These are phyloP conservation scores for Magnaporthales sp. DNA, from an alignment of 2,329 filamentous ascomycete genomes.

Conservation along the genomic window DNA sequence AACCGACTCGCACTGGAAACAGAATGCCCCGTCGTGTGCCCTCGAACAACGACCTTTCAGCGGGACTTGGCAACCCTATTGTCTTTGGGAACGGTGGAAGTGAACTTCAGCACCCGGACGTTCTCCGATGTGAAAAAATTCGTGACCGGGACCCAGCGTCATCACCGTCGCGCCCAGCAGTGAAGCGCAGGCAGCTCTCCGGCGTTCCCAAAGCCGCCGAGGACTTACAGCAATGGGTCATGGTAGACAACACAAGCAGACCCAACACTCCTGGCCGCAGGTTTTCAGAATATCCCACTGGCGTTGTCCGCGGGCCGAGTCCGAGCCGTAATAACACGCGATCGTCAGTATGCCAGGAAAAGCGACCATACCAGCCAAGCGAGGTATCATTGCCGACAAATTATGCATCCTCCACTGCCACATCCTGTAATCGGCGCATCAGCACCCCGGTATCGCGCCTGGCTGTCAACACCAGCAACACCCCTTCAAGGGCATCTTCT, in stretches of 20 bases:
- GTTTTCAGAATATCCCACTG: background rate
- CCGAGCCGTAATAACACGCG: background rate
- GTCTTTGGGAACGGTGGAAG: background rate
- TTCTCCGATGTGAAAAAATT: background rate
- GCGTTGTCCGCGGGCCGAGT: slow-evolving; percentile 13
- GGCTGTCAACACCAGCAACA: slow-evolving; percentile 7
- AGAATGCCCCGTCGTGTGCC: slow-evolving; percentile 2
- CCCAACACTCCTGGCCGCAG: background rate
- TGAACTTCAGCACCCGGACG: background rate
- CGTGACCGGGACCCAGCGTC: slow-evolving; percentile 24
- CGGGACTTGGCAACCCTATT: background rate
- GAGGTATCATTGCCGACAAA: slow-evolving; percentile 6
- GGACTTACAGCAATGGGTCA: slow-evolving; percentile 61
- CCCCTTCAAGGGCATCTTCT: slow-evolving; percentile 11
- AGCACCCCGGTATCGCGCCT: slow-evolving; percentile 30
- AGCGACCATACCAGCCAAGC: background rate
- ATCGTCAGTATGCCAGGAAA: slow-evolving; percentile 7
- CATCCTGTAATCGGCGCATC: slow-evolving; percentile 30
- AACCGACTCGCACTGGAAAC: background rate
- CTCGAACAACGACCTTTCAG: background rate
- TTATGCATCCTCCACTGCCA: background rate
- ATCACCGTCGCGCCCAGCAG: slow-evolving; percentile 34
- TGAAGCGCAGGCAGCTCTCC: slow-evolving; percentile 44
- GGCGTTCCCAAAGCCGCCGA: slow-evolving; percentile 21
- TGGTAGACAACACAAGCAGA: slow-evolving; percentile 40